Base-by-base conservation (phyloP, 2,329 filamentous ascomycete species). In the Fusarium scirpi region DNA sequence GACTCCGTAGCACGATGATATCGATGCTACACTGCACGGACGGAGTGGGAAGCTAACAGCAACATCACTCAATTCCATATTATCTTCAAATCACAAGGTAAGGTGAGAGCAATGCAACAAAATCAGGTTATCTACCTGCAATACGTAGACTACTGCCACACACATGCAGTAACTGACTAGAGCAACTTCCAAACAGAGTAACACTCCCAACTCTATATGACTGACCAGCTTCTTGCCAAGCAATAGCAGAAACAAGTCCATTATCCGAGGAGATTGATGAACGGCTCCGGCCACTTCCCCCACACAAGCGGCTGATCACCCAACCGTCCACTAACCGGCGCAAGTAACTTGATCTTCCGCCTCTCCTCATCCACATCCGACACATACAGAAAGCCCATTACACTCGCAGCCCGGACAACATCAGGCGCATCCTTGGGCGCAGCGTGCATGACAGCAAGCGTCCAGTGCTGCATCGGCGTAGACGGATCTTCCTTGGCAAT, bases 341-440 rank as follows among this genome's bases (percentile, higher is more conserved):
- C 91, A 62, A 99, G 82, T 22, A 98, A 85, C 76, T 93, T 92
- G 32, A 98, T 85, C 78, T 92, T 92, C 71, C 90, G 90, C 79
- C 92, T 92, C 73, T 92, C 91, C 76, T 93, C 92, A 76, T 99
- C 94, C 6, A 98, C 93, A 67, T 97, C 93, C 1, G 93, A 91
- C 18, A 98, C 92, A 76, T 97, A 98, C 30, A 98, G 87, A 76
- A 97, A 99, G 0, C 96, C 96, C 87, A 97, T 92, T 30, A 98
- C 90, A 59, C 91, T 92, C 10, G 94, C 90, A 73, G 94, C 91
- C 15, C 93, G 88, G 46, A 98, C 90, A 2, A 89, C 87, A 49
- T 93, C 90, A 9, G 91, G 87, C 1, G 87, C 82, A 65, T 96
- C 94, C 48, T 87, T 90, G 1, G 88, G 81, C 4, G 88, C 86